A percentile compares a stretch with the other conserved stretches of the same genome.
Conservation (phyloP, 1,284 basidiomycete species). For the Trichosporon sp. region DNA sequence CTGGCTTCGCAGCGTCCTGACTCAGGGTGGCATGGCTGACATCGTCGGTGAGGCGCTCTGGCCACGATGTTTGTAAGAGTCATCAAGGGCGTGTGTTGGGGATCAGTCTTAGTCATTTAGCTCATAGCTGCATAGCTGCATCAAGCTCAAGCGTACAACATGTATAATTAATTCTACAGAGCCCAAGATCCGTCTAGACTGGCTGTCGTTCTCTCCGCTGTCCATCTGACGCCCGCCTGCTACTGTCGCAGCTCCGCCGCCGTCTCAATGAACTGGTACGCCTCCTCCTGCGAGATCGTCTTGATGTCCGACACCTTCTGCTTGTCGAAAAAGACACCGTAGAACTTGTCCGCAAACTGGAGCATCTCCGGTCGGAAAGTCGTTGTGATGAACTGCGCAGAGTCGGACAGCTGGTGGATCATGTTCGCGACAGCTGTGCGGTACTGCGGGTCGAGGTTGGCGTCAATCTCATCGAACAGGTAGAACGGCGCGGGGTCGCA, state of each 20-base stretch:
- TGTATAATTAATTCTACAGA: constrained; percentile 1
- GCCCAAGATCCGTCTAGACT: background rate
- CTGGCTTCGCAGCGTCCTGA: constrained; percentile 40
- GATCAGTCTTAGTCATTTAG: background rate
- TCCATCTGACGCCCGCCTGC: background rate
- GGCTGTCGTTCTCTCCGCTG: background rate
- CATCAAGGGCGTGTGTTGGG: no score
- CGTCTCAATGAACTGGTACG: constrained; percentile 37
- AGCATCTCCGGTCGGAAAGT: constrained; percentile 95
- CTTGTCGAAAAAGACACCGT: constrained; percentile 97
- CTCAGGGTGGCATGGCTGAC: constrained; percentile 29
- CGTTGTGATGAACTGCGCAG: constrained; percentile 96
- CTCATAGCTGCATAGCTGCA: background rate
- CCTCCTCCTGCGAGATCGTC: constrained; percentile 43
- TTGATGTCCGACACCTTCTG: constrained; percentile 70
- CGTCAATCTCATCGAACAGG: constrained; percentile 99
- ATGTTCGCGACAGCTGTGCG: constrained; percentile 97
- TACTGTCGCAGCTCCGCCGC: constrained; percentile 11
- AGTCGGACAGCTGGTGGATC: constrained; percentile 81
- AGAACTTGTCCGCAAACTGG: constrained; percentile 82
- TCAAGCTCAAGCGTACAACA: background rate
- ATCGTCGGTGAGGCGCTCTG: constrained; percentile 46
- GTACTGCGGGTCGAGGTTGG: constrained; percentile 95
- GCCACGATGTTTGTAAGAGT: constrained; percentile 31
- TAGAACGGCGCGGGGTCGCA: constrained; percentile 99